Base-by-base conservation (phyloP, 2,329 filamentous ascomycete genomes). In the Colletotrichum magnum region DNA sequence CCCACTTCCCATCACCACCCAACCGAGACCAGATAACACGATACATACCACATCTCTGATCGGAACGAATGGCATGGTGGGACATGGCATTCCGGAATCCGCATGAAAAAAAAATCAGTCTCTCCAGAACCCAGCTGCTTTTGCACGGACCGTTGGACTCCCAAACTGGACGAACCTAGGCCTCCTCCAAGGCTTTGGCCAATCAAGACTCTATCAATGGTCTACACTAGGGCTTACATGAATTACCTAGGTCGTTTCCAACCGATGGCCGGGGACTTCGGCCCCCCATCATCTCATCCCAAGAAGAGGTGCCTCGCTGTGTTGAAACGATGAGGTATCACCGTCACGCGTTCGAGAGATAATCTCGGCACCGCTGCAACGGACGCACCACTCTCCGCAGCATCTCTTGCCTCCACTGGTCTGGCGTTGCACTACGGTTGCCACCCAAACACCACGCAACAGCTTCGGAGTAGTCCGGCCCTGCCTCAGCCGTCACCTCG, bases 371-470 rank as follows among this genome's bases (percentile, higher is more conserved):
- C 18, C 47, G 16, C 56, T 73, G 66, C 48, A 73, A 57, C 9
- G 71, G 72, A 53, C 57, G 64, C 13, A 74, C 64, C 6, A 72
- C 72, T 16, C 58, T 69, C 24, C 51, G 36, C 10, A 72, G 41
- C 72, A 74, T 74, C 32, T 73, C 70, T 62, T 36, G 32, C 32
- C 32, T 36, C 32, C 32, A 36, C 1, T 2, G 32, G 5, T 36
- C 32, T 10, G 32, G 32, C 9, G 9, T 2, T 10, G 32, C 32
- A 10, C 32, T 36, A 12, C 32, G 32, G 32, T 36, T 36, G 48
- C 43, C 50, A 18, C 43, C 32, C 32, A 68, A 28, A n/a, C 64
- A 68, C 64, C 64, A 68, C 4, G 16, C 39, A n/a, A 62, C 52
- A 2, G 64, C 64, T 3, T 68, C 64, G 10, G 58, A 32, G 21